These are phyloP conservation scores for Leptographium radiaticola DNA, from an alignment of 2,329 filamentous ascomycete species.

Conservation along the genomic window DNA sequence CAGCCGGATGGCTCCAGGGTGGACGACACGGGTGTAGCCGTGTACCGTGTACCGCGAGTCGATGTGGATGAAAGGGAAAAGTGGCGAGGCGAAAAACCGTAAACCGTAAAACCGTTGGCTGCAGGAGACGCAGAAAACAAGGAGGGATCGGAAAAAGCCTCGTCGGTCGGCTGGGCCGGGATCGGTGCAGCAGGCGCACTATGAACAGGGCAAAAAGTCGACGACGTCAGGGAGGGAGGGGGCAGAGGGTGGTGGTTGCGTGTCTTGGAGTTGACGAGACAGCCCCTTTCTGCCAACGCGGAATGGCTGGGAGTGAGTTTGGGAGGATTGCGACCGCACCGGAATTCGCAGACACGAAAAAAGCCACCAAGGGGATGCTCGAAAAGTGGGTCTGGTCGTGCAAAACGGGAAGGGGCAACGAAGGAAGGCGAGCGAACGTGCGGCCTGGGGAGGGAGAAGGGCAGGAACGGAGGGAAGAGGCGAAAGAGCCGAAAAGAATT, in stretches of 20 bases:
- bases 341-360: conserved; percentile 3
- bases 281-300: conserved; percentile 2
- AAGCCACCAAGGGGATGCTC: not conserved
- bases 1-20: not conserved
- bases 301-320: conserved; percentile 2
- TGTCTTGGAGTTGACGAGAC: not conserved
- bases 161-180: conserved; percentile 1
- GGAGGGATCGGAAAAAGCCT: not conserved
- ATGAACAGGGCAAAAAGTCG: not conserved
- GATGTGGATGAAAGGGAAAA: not conserved
- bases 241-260: not conserved
- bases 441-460: too few species aligned
- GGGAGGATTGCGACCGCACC: not conserved
- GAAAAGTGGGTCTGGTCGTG: not conserved
- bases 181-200: not conserved
- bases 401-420: not conserved
- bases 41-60: not conserved
- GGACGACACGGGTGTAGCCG: not conserved
- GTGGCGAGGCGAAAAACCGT: not conserved
- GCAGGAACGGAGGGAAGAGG: too few species aligned
- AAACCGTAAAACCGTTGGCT: not conserved
- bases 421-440: too few species aligned
- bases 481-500: not conserved
- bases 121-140: not conserved
- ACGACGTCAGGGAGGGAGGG: not conserved